Evolutionary conservation across 2,329 filamentous ascomycete genomes (phyloP).

Genomic region (Trichoderma endophyticum): DNA sequence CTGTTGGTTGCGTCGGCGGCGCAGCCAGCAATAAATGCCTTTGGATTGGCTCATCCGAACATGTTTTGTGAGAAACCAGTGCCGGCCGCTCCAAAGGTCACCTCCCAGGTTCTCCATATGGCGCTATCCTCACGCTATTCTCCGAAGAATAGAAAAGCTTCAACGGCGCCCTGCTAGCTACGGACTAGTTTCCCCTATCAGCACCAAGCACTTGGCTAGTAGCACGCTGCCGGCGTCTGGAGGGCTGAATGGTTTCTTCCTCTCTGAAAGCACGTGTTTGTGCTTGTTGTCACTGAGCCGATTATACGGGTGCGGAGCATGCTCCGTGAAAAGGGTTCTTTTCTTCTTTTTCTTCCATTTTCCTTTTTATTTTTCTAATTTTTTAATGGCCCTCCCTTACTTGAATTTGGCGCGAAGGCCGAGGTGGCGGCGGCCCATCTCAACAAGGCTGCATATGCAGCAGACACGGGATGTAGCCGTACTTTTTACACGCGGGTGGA

Average conservation of each 20-base stretch:
- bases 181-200: slow-evolving; percentile 1
- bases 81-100: not conserved
- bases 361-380: not conserved
- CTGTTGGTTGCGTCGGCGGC: slow-evolving; percentile 3
- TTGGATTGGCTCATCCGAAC: not conserved
- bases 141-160: slow-evolving; percentile 8
- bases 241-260: not conserved
- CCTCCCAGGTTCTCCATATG: slow-evolving; percentile 4
- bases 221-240: not conserved
- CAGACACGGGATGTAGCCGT: not conserved
- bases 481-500: not conserved
- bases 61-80: slow-evolving; percentile 1
- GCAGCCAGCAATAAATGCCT: not conserved
- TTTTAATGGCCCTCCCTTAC: not conserved
- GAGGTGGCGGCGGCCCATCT: not conserved
- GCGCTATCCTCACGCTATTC: slow-evolving; percentile 12
- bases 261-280: not conserved
- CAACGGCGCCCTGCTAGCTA: slow-evolving; percentile 4
- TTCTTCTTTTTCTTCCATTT: not conserved
- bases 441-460: slow-evolving; percentile 15
- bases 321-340: not conserved
- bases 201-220: not conserved
- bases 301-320: not conserved
- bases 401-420: not conserved
- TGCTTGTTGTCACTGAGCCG: not conserved